These are phyloP conservation scores for Lodderomyces margitis DNA, from an alignment of 1,139 yeast species.

Conservation along the genomic window DNA sequence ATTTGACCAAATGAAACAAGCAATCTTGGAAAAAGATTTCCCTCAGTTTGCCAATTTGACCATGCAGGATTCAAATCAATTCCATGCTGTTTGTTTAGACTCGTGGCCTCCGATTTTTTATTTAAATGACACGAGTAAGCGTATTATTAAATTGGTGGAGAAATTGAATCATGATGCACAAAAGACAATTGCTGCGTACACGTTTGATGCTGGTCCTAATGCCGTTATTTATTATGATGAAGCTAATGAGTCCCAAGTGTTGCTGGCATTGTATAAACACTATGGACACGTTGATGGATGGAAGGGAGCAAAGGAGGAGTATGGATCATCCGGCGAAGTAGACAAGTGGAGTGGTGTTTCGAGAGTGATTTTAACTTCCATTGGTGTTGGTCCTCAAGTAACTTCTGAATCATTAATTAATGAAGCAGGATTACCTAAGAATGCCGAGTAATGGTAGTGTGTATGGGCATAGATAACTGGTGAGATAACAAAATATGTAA, in stretches of 20 bases:
- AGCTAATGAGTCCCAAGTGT: slow-evolving; percentile 65
- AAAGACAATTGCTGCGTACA: slow-evolving; percentile 88
- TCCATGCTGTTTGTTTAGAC: slow-evolving; percentile 96
- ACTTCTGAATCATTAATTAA: slow-evolving; percentile 44
- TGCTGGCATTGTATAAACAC: slow-evolving; percentile 55
- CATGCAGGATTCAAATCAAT: slow-evolving; percentile 94
- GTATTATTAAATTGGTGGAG: slow-evolving; percentile 79
- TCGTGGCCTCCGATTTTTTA: slow-evolving; percentile 95
- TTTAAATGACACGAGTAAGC: slow-evolving; percentile 91
- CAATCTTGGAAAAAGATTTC: slow-evolving; percentile 73
- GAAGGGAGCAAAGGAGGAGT: too few species aligned
- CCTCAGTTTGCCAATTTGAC: slow-evolving; percentile 81
- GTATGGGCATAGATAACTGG: too few species aligned
- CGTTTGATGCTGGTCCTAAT: slow-evolving; percentile 99
- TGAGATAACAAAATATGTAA: too few species aligned
- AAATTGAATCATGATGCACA: slow-evolving; percentile 52
- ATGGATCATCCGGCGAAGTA: too few species aligned
- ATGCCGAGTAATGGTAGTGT: not conserved
- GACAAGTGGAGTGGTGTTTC: slow-evolving; percentile 61
- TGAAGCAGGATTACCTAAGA: slow-evolving; percentile 11
- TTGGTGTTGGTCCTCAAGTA: slow-evolving; percentile 82
- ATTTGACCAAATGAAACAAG: slow-evolving; percentile 73
- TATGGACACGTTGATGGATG: slow-evolving; percentile 69
- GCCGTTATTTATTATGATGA: slow-evolving; percentile 89
- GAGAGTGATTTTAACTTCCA: slow-evolving; percentile 75